Evolutionary conservation across 768 basidiomycete species (phyloP), one percentile per base, ranked within the genome.

Genomic region (Suillus cothurnatus): DNA sequence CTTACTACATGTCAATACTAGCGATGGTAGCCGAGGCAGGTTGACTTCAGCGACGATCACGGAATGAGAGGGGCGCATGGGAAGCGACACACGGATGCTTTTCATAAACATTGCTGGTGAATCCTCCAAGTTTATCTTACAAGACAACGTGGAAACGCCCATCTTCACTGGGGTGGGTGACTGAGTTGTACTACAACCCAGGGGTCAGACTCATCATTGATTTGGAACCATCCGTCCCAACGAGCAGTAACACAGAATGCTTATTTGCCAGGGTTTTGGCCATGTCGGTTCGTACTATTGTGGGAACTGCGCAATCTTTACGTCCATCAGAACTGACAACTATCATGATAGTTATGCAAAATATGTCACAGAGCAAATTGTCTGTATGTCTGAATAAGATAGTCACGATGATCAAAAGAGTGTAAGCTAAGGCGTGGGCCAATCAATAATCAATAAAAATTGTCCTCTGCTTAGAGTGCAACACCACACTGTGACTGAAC

Each of bases 401-500:
- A 32, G 32, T 55, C 31, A 14, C 47, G 15, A 49, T 6, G 6
- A 21, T 39, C 41, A 28, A 59, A 26, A 39, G 9, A 6, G 11
- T 59, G 12, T 6, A 2, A 6, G 31, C 17, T 19, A 21, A 17
- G 12, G n/a, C n/a, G 34, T 8, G n/a, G 14, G n/a, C 1, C 9
- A 23, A 11, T 9, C 38, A 19, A 39, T 39, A 39, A 58, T 26
- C 26, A 26, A 50, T 26, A 50, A 17, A 59, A 19, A 28, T 19
- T 41, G 34, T 28, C 14, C 19, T 41, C 26, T 59, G 36, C 26
- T 26, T 41, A 59, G 19, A 66, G 39, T 57, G 65, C 65, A 39
- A 66, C 31, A 45, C 65, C 65, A 14, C 65, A 66, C 45, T 66
- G 53, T 6, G 62, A 63, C 65, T 66, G 56, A 39, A 23, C 19